Evolutionary conservation across 176 grass and related monocot species (phyloP), one percentile per base, ranked within the genome.

Genomic region (Avena sativa): DNA sequence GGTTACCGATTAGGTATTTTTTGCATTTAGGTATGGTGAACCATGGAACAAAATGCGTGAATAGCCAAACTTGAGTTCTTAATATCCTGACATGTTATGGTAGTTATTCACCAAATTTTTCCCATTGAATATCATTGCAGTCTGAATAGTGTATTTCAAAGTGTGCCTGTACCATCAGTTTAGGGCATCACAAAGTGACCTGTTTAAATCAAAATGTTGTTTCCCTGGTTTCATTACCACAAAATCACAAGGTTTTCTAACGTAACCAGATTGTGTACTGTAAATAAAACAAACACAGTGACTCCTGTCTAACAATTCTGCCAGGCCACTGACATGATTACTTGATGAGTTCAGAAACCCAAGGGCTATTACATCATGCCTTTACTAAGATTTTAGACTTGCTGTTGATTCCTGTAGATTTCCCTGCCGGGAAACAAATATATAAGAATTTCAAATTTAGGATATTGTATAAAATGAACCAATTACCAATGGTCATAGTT

Each of bases 401-500:
- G 47, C 72, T 75, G 47, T 50, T 28, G 8, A 48, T 51, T 75
- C 72, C 72, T 52, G 72, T 75, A 52, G 72, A 75, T 75, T 51
- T 75, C 47, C 21, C 13, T 52, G 23, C 8, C 13, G 14, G 72
- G 72, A 46, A 26, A 52, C 26, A 74, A 75, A 51, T n/a, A 50
- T 4, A 51, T 28, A 50, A 26, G 72, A 75, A 26, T 17, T 75
- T 51, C 12, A 52, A 50, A 75, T 52, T 8, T 51, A 52, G 47
- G 72, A 49, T 28, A 72, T 72, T 9, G 23, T 51, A 75, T 30
- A 52, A 52, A 51, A 52, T 75, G 14, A 52, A 50, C 48, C 47
- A 52, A 12, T 75, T 7, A 50, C 48, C 47, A 52, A 12, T 75
- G 13, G 8, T 75, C 14, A 14, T 50, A 74, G 26, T 51, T 74